Conservation (phyloP, 164 flowering plant species). For the Magnolia sinica region DNA sequence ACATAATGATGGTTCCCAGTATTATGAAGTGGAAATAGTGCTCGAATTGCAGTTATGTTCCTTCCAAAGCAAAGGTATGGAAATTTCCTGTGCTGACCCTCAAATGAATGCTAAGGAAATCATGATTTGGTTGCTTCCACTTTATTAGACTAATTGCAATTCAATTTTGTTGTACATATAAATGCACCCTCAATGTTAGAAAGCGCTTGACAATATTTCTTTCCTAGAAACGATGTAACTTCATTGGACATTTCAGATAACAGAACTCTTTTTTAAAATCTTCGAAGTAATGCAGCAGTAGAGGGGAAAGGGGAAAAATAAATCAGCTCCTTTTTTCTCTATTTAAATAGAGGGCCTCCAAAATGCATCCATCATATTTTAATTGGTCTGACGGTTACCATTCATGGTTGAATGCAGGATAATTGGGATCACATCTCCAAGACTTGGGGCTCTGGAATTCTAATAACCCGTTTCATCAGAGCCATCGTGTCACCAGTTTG, state of each 20-base stretch:
- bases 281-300: not conserved
- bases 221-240: not conserved
- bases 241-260: not conserved
- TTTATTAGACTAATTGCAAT: no score
- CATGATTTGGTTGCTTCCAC: not conserved
- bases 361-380: not conserved
- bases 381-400: not conserved
- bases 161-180: not conserved
- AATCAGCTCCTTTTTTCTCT: no score
- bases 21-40: no score
- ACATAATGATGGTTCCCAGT: no score
- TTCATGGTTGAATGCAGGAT: conserved; percentile 37
- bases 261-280: not conserved
- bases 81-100: not conserved
- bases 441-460: conserved; percentile 74
- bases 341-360: not conserved
- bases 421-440: conserved; percentile 72
- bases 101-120: not conserved
- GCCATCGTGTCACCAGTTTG: conserved; percentile 72
- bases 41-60: no score
- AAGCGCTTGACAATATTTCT: not conserved
- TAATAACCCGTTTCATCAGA: conserved; percentile 69
- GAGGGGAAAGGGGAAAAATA: not conserved
- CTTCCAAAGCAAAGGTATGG: no score
- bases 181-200: not conserved